A percentile compares a stretch with the other conserved stretches of the same genome.
phyloP scores from a whole-genome alignment of 768 basidiomycete genomes.

The Xerocomus spinulosus region DNA sequence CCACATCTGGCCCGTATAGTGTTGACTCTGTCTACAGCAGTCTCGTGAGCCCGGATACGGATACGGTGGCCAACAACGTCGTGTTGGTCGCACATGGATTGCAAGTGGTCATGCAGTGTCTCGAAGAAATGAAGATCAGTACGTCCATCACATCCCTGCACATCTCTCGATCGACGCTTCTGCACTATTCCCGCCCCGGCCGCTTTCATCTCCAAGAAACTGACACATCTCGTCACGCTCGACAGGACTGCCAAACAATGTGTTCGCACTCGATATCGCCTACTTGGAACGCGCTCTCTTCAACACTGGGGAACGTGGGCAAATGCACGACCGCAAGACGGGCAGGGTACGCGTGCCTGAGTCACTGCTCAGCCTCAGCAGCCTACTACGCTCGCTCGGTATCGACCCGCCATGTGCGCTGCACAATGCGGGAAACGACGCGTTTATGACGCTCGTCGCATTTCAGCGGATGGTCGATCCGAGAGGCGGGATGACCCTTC shows the following conservation, averaged over 20 bases:
- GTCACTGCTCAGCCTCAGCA: conserved; percentile 58
- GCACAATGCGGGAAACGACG: conserved; percentile 80
- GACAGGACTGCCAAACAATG: conserved; percentile 68
- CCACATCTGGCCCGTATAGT: conserved; percentile 1
- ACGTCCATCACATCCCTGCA: conserved; percentile 23
- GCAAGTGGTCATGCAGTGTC: conserved; percentile 49
- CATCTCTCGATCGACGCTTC: neutral
- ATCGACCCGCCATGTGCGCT: conserved; percentile 36
- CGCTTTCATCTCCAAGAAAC: neutral
- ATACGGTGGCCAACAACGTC: conserved; percentile 62
- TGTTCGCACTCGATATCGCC: conserved; percentile 63
- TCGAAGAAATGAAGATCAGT: conserved; percentile 84
- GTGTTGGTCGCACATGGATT: conserved; percentile 67
- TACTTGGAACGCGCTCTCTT: conserved; percentile 62
- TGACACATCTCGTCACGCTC: neutral
- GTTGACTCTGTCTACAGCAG: conserved; percentile 42
- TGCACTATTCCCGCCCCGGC: too few species aligned
- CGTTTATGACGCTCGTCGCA: conserved; percentile 62
- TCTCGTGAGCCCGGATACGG: conserved; percentile 71
- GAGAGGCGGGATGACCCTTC: conserved; percentile 21
- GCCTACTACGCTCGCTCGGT: conserved; percentile 57
- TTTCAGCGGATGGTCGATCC: conserved; percentile 69
- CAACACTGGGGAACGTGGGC: conserved; percentile 48
- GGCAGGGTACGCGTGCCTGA: conserved; percentile 48
- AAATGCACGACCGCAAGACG: conserved; percentile 58